Evolutionary conservation across 148 eudicot species (phyloP), one percentile per base, ranked within the genome.

Genomic region (Diospyros kaki): DNA sequence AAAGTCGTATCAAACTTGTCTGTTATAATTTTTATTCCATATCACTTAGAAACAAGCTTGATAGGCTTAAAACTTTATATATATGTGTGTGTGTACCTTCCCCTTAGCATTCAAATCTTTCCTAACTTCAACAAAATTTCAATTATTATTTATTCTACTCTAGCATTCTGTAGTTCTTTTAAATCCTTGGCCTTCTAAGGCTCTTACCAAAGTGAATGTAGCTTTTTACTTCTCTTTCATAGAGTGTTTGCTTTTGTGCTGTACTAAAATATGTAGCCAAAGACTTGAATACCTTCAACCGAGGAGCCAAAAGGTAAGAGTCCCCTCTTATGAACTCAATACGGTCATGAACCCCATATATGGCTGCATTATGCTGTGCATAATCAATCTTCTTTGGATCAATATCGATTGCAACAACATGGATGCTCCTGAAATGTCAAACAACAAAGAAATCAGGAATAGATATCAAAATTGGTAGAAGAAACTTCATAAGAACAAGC

Each of bases 321-420:
- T 95, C 99, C 51, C 97, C 99, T 45, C 39, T 75, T 2, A 95
- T 67, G 75, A 95, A 95, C 45, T 95, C 96, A 28, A 95, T 90
- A 58, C 60, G 77, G 74, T 88, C 94, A 56, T 79, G 70, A 43
- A 95, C 99, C 54, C 97, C 97, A 58, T 95, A 92, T 71, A 95
- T 84, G 68, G 82, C 68, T 42, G 99, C 99, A 84, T 95, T 95
- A 79, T 92, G 88, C 61, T 73, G 79, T 14, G 99, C 96, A 77
- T 85, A 91, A 48, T 89, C 94, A 56, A 92, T 93, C 84, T 89
- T 95, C 69, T 75, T 89, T 52, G 96, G 88, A 81, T 95, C 97
- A 76, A 95, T 88, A 78, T 95, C 99, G 52, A 95, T 80, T 38
- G 97, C 99, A 72, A 89, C 81, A 62, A 95, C 93, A 79, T 89